phyloP scores from a whole-genome alignment of 1,284 basidiomycete species.

The Ustilago sp. region DNA sequence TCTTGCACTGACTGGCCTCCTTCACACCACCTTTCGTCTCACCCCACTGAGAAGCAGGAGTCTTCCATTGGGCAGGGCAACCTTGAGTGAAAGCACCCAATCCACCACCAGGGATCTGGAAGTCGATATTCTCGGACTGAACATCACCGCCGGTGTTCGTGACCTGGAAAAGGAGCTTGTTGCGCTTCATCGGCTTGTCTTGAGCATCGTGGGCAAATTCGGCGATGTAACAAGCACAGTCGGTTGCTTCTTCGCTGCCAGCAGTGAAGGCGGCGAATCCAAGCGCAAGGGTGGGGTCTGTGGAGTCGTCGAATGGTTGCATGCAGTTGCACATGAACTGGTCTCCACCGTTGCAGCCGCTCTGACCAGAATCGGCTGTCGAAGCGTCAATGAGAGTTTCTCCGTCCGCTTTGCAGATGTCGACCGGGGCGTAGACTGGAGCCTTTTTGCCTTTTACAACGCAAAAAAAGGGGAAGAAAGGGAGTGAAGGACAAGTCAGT shows the following conservation, averaged over 20 bases:
- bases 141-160: slow-evolving; percentile 43
- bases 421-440: slow-evolving; percentile 25
- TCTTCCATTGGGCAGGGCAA: slow-evolving; percentile 35
- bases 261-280: slow-evolving; percentile 39
- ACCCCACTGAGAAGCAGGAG: slow-evolving; percentile 21
- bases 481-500: neutral
- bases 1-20: slow-evolving; percentile 4
- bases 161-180: slow-evolving; percentile 47
- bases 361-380: slow-evolving; percentile 22
- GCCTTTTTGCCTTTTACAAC: slow-evolving; percentile 14
- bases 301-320: slow-evolving; percentile 37
- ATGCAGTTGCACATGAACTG: slow-evolving; percentile 41
- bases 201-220: slow-evolving; percentile 27
- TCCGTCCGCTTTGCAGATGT: slow-evolving; percentile 43
- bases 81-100: slow-evolving; percentile 37
- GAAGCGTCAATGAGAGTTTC: slow-evolving; percentile 24
- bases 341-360: slow-evolving; percentile 43
- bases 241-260: slow-evolving; percentile 23
- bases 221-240: slow-evolving; percentile 41
- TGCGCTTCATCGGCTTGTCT: slow-evolving; percentile 33
- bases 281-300: slow-evolving; percentile 15
- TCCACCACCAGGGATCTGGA: slow-evolving; percentile 51
- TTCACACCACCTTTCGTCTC: slow-evolving; percentile 27
- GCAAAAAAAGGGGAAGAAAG: neutral
- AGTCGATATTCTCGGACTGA: slow-evolving; percentile 34